Evolutionary conservation across 2,329 filamentous ascomycete genomes (phyloP), one percentile per base, ranked within the genome.

Genomic region (Daldinia sp.): DNA sequence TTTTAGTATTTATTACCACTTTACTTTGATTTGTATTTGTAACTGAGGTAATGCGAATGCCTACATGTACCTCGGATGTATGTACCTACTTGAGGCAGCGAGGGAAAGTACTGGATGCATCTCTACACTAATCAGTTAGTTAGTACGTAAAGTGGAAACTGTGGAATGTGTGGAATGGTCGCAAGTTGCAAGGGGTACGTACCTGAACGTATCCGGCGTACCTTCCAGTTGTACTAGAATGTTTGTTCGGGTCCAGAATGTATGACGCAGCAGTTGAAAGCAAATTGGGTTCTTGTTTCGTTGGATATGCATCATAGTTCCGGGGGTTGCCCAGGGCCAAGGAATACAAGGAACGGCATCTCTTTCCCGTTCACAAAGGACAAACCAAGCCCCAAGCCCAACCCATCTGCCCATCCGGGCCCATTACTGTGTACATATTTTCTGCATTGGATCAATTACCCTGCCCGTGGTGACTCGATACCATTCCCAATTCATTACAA

Each of bases 231-330:
- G 15, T 26, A 56, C 20, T 26, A 28, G 37, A 42, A 6, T 35
- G 59, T 65, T 63, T 66, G 60, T 46, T 39, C 54, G 60, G 57
- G 65, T 50, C 46, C 44, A 35, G 33, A 69, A 64, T 71, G 69
- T 71, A 71, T 71, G 69, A 71, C 69, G 69, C 69, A 71, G 56
- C 42, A 50, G 33, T 61, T 63, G 30, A 64, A 68, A 68, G 63
- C 51, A 53, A 66, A 66, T 66, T 70, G 58, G 58, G 61, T 65
- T 67, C 58, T 67, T 59, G 68, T 70, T 70, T 67, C 63, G 70
- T 72, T 67, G 65, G 26, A 65, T 70, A 67, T 71, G 63, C 70
- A 72, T 72, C 70, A 72, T 72, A 67, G 68, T 54, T 68, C 67
- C 44, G 26, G 57, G 60, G 30, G 54, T 65, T 55, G 39, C 65